A percentile compares a stretch with the other conserved stretches of the same genome.
phyloP scores from a whole-genome alignment of 2,329 filamentous ascomycete genomes.

The Cladophialophora carrionii region DNA sequence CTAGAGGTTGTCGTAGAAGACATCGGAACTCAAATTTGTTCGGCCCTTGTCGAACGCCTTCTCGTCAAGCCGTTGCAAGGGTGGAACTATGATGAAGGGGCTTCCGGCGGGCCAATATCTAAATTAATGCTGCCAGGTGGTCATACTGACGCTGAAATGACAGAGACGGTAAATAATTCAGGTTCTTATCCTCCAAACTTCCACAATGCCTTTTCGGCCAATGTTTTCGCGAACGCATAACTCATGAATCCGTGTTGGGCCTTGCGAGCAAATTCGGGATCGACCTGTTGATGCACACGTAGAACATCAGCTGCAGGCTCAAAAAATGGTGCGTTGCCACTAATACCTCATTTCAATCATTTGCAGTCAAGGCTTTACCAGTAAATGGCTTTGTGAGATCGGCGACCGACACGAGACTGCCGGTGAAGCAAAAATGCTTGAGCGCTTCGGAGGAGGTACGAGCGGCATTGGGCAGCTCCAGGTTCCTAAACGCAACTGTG shows the following conservation, averaged over 20 bases:
- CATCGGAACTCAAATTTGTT: slow-evolving; percentile 14
- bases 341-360: background rate
- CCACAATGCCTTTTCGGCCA: slow-evolving; percentile 70
- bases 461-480: slow-evolving; percentile 11
- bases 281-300: slow-evolving; percentile 9
- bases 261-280: slow-evolving; percentile 11
- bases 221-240: slow-evolving; percentile 15
- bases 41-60: slow-evolving; percentile 6
- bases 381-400: slow-evolving; percentile 6
- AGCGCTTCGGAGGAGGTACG: slow-evolving; percentile 5
- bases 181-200: slow-evolving; percentile 59
- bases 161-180: slow-evolving; percentile 53
- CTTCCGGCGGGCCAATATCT: slow-evolving; percentile 3
- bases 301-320: no score
- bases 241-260: slow-evolving; percentile 7
- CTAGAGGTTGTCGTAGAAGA: slow-evolving; percentile 16
- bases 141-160: slow-evolving; percentile 13
- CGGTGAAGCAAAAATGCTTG: slow-evolving; percentile 16
- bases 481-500: slow-evolving; percentile 6
- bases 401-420: slow-evolving; percentile 14
- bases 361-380: background rate
- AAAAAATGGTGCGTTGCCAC: no score
- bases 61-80: slow-evolving; percentile 10
- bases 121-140: background rate
- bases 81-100: slow-evolving; percentile 15